Evolutionary conservation across 345 rosid species (phyloP).

Genomic region (Eucalyptus pauciflora): DNA sequence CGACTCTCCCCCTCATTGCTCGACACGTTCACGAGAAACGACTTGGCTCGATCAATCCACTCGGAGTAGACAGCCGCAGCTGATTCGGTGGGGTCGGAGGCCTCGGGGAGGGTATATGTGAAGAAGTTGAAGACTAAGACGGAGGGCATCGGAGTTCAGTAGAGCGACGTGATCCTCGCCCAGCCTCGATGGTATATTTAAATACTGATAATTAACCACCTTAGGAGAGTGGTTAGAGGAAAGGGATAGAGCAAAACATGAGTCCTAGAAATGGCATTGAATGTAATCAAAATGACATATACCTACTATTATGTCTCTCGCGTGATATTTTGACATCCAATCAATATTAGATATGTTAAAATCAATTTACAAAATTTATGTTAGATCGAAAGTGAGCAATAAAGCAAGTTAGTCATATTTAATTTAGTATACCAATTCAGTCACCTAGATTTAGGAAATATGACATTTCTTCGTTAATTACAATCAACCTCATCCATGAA

Average conservation of each 20-base stretch:
- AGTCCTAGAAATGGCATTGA: too few species aligned
- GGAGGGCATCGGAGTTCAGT: constrained; percentile 21
- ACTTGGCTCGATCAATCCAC: constrained; percentile 28
- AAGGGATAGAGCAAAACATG: background rate
- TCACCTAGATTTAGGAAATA: background rate
- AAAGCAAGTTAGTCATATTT: constrained; percentile 48
- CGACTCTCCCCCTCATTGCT: constrained; percentile 10
- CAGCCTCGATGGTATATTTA: constrained; percentile 30
- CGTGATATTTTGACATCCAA: too few species aligned
- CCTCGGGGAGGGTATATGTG: background rate
- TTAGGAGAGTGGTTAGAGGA: background rate
- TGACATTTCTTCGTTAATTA: background rate
- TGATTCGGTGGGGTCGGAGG: constrained; percentile 18
- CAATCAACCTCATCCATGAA: too few species aligned
- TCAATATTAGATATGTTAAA: too few species aligned
- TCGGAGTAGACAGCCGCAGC: constrained; percentile 43
- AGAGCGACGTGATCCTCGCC: constrained; percentile 59
- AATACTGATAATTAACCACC: too few species aligned
- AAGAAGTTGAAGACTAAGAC: background rate
- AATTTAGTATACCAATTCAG: constrained; percentile 12
- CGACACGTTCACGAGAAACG: constrained; percentile 16
- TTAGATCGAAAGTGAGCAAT: background rate
- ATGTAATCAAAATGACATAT: too few species aligned
- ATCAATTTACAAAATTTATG: background rate
- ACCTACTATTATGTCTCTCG: too few species aligned